Evolutionary conservation across 2,329 filamentous ascomycete genomes (phyloP), one percentile per base, ranked within the genome.

Genomic region (Pseudogymnoascus sp.): DNA sequence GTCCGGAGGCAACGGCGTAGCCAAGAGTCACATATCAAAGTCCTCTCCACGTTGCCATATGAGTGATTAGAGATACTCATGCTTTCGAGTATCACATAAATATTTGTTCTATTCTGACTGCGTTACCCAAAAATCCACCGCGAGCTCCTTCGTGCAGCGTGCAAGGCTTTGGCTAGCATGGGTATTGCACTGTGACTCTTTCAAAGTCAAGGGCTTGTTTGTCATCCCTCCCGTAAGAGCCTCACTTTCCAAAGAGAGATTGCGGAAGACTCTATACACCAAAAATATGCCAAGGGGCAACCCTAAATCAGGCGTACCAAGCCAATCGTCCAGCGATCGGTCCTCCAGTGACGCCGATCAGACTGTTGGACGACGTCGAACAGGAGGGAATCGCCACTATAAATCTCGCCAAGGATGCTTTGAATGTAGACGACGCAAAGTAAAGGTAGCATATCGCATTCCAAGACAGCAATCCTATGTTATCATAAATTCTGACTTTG

Each of bases 391-490:
- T 28, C 34, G 57, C 34, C 57, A 58, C 15, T 41, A 41, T 38
- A 58, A 58, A n/a, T 58, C 57, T 28, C 57, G 57, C 18, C 33
- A 12, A 5, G 57, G 57, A n/a, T 58, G 57, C 4, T 58, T 58
- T n/a, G 34, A 35, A 4, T 58, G 57, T 18, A 58, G 45, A 30
- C 45, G 38, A 5, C 34, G 57, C 34, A 58, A 58, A 26, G 38
- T 58, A 8, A 58, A 58, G 18, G 55, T 57, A 12, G 21, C 15
- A 10, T n/a, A 30, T 12, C 8, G 9, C 48, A n/a, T 19, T 2
- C 4, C 10, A 21, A 21, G 2, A 2, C 3, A 21, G 18, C 3
- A 13, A 19, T 3, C 10, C 18, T 5, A 2, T 9, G 4, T 39
- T 39, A 5, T 10, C 37, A 39, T 10, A 21, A 5, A 39, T 39